Evolutionary conservation across 805 yeast genomes (phyloP), one percentile per base, ranked within the genome.

Genomic region (Suhomyces prunicola): DNA sequence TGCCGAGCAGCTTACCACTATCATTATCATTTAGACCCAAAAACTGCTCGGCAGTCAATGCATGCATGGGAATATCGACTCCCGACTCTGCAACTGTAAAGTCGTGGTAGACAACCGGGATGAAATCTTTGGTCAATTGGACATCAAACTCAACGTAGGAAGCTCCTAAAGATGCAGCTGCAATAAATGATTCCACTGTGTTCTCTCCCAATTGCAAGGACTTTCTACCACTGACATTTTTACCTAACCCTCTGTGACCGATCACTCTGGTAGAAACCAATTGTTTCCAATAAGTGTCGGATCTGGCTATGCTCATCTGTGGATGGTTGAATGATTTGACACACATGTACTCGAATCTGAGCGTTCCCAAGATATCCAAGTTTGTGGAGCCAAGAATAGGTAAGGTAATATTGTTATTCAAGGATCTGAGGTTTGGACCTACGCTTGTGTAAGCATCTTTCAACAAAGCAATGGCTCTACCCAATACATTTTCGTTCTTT

Each of bases 111-210:
- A 93, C 88, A 6, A 93, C 98, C 2, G 98, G 97, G 9, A 90
- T 85, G 58, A 78, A 77, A 68, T 93, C 98, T 65, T 91, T 90
- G 13, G 98, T 93, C 60, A 93, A 75, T 66, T 93, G 98, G 46
- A 93, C 98, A 70, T 93, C 98, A 67, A 93, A 93, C 70, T 93
- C 98, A 50, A 93, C 97, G 64, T 93, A 93, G 2, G 96, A 87
- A 1, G 98, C 98, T 41, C 98, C 98, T 58, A 93, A 74, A 2
- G 96, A 90, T 0, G 97, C 96, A 0, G 98, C 98, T 10, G 97
- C 96, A 65, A 93, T 88, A 62, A 93, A 93, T 0, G 96, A 88
- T 62, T 93, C 97, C 19, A 93, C 87, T 0, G 98, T 93, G 67
- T 93, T 93, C 64, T 93, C 98, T 42, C 98, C 98, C 55, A 93